phyloP scores from a whole-genome alignment of 2,329 filamentous ascomycete genomes.

The Colletotrichum echinochloae region DNA sequence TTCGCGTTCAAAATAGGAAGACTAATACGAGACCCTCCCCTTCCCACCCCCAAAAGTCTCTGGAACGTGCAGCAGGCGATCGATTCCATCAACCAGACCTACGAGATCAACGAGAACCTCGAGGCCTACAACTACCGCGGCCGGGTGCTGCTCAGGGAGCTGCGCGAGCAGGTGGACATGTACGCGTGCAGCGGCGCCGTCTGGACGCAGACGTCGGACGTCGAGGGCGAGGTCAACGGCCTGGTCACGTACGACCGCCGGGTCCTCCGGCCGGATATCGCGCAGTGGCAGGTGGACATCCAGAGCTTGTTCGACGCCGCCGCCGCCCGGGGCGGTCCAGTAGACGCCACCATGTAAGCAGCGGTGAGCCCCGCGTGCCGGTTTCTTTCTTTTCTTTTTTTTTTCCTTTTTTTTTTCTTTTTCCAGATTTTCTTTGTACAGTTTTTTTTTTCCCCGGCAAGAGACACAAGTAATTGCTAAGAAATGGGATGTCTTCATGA shows the following conservation, averaged over 20 bases:
- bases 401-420: not conserved
- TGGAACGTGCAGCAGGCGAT: constrained; percentile 74
- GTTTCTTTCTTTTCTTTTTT: not conserved
- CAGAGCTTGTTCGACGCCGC: constrained; percentile 70
- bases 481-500: constrained; percentile 12
- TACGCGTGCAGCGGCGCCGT: constrained; percentile 76
- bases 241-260: constrained; percentile 77
- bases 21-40: too few species aligned
- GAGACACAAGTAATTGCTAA: constrained; percentile 37
- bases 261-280: constrained; percentile 65
- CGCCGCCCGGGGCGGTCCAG: constrained; percentile 39
- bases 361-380: not conserved
- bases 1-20: too few species aligned
- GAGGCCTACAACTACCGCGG: constrained; percentile 76
- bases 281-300: constrained; percentile 72
- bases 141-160: constrained; percentile 69
- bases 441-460: not conserved
- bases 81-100: constrained; percentile 72
- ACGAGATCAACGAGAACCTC: constrained; percentile 71
- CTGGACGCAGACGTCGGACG: constrained; percentile 81
- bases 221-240: constrained; percentile 81
- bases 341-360: constrained; percentile 33
- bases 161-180: constrained; percentile 69
- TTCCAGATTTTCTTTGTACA: not conserved
- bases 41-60: too few species aligned